Percentiles rank a stretch among this genome's conserved stretches.
Conservation (phyloP, 257 asterid species). For the Solanum piurae region DNA sequence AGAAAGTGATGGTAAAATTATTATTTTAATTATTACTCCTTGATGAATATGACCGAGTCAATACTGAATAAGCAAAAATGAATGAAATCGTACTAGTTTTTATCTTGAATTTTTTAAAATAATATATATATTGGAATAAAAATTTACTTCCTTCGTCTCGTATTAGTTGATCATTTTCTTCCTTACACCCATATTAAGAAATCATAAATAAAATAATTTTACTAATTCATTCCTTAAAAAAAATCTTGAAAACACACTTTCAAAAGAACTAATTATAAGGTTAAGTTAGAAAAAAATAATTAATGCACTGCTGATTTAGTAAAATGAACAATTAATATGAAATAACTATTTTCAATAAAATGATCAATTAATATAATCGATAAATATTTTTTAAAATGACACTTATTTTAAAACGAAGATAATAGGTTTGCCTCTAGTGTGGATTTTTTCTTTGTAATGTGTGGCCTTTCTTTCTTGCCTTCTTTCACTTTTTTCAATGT, state of each 20-base stretch:
- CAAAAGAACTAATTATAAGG: too few species aligned
- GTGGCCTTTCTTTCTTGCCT: background rate
- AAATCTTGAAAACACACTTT: accelerated
- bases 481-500: conserved; percentile 22
- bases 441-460: background rate
- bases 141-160: too few species aligned
- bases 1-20: background rate
- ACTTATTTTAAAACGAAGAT: background rate
- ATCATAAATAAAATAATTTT: too few species aligned
- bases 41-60: background rate
- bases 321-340: too few species aligned
- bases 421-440: background rate
- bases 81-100: background rate
- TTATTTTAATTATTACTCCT: background rate
- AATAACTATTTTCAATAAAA: too few species aligned
- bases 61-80: background rate
- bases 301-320: too few species aligned
- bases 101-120: background rate
- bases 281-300: too few species aligned
- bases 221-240: too few species aligned
- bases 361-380: too few species aligned
- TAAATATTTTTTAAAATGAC: background rate
- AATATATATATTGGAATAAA: too few species aligned
- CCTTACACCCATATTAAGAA: too few species aligned
- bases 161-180: too few species aligned